Evolutionary conservation across 441 rosid genomes (phyloP).

Genomic region (Aquilaria agallochum): DNA sequence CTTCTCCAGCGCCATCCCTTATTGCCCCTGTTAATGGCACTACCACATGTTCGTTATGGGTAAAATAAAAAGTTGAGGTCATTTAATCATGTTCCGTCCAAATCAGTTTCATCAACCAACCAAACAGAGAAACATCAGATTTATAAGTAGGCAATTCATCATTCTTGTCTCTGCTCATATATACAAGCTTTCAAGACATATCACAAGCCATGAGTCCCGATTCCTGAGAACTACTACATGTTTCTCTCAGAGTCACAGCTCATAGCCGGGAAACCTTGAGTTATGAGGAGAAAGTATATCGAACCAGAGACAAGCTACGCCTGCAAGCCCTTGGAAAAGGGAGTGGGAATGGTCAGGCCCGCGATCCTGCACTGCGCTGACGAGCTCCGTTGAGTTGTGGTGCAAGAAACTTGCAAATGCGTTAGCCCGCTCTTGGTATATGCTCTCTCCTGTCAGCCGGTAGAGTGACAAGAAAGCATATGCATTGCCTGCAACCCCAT

Average conservation of each 20-base stretch:
- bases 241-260: slow-evolving; percentile 28
- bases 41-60: too few species aligned
- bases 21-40: too few species aligned
- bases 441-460: slow-evolving; percentile 60
- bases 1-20: too few species aligned
- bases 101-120: too few species aligned
- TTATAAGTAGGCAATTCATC: too few species aligned
- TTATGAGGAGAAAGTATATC: slow-evolving; percentile 43
- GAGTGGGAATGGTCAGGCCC: slow-evolving; percentile 42
- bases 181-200: too few species aligned
- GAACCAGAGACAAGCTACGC: slow-evolving; percentile 66
- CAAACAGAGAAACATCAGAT: too few species aligned
- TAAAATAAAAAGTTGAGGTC: too few species aligned
- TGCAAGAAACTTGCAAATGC: slow-evolving; percentile 69
- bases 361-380: slow-evolving; percentile 4
- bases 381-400: slow-evolving; percentile 33
- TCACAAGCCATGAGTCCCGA: too few species aligned
- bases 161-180: too few species aligned
- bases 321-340: slow-evolving; percentile 71
- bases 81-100: too few species aligned
- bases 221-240: too few species aligned
- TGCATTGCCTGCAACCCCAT: slow-evolving; percentile 77
- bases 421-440: slow-evolving; percentile 71
- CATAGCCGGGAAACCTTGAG: slow-evolving; percentile 78
- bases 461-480: slow-evolving; percentile 74